Percentiles rank a stretch among this genome's conserved stretches.
Evolutionary conservation across 306 rosid genomes (phyloP).

Genomic region (Hippophae tibetana): DNA sequence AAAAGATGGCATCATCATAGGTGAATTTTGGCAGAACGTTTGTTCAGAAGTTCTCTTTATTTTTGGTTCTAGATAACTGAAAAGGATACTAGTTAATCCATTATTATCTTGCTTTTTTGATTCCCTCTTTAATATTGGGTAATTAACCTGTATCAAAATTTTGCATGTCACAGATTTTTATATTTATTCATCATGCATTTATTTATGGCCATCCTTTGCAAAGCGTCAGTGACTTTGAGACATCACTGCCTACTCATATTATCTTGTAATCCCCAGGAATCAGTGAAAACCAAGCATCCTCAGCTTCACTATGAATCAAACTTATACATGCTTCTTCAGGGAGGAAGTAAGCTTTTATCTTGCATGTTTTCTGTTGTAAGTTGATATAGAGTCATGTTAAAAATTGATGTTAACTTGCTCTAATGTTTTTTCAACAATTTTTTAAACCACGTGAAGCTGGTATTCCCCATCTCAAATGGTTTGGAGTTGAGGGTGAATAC

Average conservation of each 20-base stretch:
- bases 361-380: constrained; percentile 7
- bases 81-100: too few relatives aligned
- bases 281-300: constrained; percentile 92
- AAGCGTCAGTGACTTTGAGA: too few relatives aligned
- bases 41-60: too few relatives aligned
- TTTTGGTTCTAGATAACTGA: too few relatives aligned
- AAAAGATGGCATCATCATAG: too few relatives aligned
- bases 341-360: constrained; percentile 68
- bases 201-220: not conserved
- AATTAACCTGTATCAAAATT: too few relatives aligned
- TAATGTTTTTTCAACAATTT: not conserved
- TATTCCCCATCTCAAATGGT: constrained; percentile 92
- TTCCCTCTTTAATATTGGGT: too few relatives aligned
- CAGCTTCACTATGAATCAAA: constrained; percentile 98
- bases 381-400: not conserved
- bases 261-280: constrained; percentile 50
- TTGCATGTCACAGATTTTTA: not conserved
- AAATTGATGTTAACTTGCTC: too few relatives aligned
- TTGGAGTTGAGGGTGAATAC: constrained; percentile 94
- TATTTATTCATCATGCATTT: not conserved
- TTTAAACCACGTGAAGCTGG: constrained; percentile 51
- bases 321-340: constrained; percentile 92
- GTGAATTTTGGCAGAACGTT: too few relatives aligned
- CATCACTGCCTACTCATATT: constrained; percentile 1
- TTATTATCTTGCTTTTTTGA: too few relatives aligned